These are phyloP conservation scores for Acanthamoeba healyi DNA, from an alignment of 208 protist genomes.

Conservation along the genomic window DNA sequence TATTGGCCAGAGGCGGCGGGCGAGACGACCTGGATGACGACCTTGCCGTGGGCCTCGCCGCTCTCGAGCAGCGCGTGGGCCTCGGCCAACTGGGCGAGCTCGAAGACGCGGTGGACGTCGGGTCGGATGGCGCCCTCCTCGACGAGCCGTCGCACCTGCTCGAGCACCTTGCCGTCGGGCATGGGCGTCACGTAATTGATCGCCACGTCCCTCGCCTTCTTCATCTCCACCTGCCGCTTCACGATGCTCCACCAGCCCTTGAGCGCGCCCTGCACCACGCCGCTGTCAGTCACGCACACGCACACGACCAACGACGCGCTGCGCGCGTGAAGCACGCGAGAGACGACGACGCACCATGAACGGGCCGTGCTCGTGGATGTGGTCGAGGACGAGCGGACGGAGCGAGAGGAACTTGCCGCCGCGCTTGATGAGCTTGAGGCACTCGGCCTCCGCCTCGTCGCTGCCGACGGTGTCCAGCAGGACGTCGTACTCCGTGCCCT, in stretches of 20 bases:
- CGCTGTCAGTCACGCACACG: too few relatives aligned
- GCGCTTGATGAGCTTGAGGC: neutral
- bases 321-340: too few relatives aligned
- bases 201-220: neutral
- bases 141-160: constrained; percentile 39
- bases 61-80: constrained; percentile 27
- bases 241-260: constrained; percentile 26
- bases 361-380: neutral
- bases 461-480: constrained; percentile 4
- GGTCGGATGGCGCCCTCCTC: constrained; percentile 13
- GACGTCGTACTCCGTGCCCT: constrained; percentile 23
- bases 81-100: neutral
- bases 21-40: neutral
- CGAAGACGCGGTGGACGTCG: neutral
- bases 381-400: neutral
- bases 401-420: constrained; percentile 9
- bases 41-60: constrained; percentile 16
- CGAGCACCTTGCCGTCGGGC: constrained; percentile 43
- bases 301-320: too few relatives aligned
- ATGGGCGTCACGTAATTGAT: neutral
- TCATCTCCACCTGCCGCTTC: constrained; percentile 28
- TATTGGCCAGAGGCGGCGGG: neutral
- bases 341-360: constrained; percentile 15
- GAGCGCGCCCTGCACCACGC: neutral
- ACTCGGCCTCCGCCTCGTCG: constrained; percentile 4